Evolutionary conservation across 495 filamentous ascomycete species (phyloP).

Genomic region (Pseudotulostoma volvatum): DNA sequence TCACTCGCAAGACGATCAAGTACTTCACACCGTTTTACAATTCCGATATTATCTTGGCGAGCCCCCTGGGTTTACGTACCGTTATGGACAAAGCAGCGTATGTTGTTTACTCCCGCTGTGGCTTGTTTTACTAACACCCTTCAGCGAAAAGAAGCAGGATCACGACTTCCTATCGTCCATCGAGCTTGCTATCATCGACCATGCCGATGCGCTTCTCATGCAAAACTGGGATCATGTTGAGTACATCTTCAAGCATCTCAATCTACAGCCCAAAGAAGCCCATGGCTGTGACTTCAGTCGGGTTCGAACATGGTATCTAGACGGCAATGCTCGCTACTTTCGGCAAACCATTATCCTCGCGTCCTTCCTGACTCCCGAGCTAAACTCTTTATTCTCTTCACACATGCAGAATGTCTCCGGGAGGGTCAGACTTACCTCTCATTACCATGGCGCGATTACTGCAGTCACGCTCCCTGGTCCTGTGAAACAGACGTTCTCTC

Average conservation of each 20-base stretch:
- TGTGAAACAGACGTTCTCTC: constrained; percentile 74
- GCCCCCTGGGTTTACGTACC: constrained; percentile 75
- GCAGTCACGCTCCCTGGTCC: constrained; percentile 47
- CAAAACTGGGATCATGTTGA: constrained; percentile 97
- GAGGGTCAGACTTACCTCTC: constrained; percentile 49
- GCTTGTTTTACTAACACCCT: constrained; percentile 5
- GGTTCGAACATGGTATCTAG: constrained; percentile 81
- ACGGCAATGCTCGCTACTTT: constrained; percentile 61
- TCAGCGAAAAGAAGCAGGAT: constrained; percentile 56
- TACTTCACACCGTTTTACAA: constrained; percentile 92
- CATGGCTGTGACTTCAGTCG: constrained; percentile 91
- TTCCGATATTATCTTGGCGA: constrained; percentile 85
- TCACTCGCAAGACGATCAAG: constrained; percentile 87
- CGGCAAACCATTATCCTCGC: constrained; percentile 71
- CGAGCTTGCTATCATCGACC: constrained; percentile 77
- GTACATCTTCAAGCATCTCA: constrained; percentile 79
- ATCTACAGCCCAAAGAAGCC: constrained; percentile 72
- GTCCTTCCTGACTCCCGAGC: constrained; percentile 74
- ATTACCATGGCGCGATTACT: constrained; percentile 48
- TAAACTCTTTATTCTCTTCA: constrained; percentile 61
- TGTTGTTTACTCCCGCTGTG: constrained; percentile 4
- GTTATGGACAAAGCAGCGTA: constrained; percentile 60
- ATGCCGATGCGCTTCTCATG: constrained; percentile 87
- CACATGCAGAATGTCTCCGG: constrained; percentile 68
- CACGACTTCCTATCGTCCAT: constrained; percentile 86